Conservation (phyloP, 2,329 filamentous ascomycete species). For the Verticillium albo-atrum region DNA sequence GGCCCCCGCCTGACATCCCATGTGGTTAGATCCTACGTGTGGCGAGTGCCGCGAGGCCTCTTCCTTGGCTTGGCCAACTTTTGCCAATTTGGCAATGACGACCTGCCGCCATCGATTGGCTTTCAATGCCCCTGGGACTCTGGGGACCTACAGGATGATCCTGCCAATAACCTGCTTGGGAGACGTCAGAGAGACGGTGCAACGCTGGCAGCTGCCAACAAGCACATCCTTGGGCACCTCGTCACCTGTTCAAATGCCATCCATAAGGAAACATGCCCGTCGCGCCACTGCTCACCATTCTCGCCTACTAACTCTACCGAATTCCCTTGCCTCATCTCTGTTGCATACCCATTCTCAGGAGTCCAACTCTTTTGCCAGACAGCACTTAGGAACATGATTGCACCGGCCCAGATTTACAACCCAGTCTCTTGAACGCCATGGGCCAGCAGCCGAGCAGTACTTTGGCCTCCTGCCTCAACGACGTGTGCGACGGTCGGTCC, state of each 20-base stretch:
- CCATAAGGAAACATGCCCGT: no score
- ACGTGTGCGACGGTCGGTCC: slow-evolving; percentile 38
- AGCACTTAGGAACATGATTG: no score
- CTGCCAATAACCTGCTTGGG: background rate
- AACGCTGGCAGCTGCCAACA: background rate
- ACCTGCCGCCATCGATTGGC: background rate
- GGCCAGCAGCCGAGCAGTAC: slow-evolving; percentile 35
- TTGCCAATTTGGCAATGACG: background rate
- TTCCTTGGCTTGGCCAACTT: background rate
- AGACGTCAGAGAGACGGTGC: background rate
- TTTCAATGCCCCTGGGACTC: background rate
- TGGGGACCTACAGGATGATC: background rate
- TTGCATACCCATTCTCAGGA: no score
- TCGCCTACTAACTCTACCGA: no score
- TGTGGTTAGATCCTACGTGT: background rate
- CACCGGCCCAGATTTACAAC: background rate
- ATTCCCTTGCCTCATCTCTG: no score
- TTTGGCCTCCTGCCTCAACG: slow-evolving; percentile 39
- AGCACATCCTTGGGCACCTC: background rate
- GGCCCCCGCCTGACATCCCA: no score
- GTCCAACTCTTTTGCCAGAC: no score
- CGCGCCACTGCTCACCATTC: no score
- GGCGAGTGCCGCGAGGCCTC: background rate
- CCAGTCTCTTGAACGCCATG: slow-evolving; percentile 25
- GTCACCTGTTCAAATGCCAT: no score